Conservation (phyloP, 2,329 filamentous ascomycete genomes). For the Pyrenophora graminea region DNA sequence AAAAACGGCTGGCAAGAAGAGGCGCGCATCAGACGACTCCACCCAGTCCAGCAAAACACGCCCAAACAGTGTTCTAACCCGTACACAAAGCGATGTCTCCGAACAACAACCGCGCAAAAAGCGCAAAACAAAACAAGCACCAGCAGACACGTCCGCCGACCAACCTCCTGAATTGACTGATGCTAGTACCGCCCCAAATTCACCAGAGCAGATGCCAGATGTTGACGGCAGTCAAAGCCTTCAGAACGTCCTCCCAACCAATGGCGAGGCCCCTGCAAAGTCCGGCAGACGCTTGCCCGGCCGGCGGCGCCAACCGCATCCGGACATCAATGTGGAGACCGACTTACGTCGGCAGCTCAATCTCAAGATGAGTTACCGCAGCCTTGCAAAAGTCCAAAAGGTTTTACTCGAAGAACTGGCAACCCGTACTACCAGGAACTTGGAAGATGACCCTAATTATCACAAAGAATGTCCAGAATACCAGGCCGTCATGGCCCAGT, state of each 20-base stretch:
- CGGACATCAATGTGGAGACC: slow-evolving; percentile 52
- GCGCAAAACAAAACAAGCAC: slow-evolving; percentile 37
- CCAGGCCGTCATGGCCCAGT: slow-evolving; percentile 55
- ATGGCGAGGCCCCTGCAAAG: slow-evolving; percentile 45
- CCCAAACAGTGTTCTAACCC: slow-evolving; percentile 41
- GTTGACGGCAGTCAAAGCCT: slow-evolving; percentile 38
- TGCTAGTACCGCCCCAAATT: slow-evolving; percentile 42
- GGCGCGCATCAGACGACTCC: slow-evolving; percentile 41
- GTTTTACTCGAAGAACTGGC: slow-evolving; percentile 68
- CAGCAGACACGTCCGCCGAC: slow-evolving; percentile 33
- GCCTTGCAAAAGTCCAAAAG: slow-evolving; percentile 66
- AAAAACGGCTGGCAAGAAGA: slow-evolving; percentile 35
- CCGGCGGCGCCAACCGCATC: slow-evolving; percentile 53
- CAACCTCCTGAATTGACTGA: slow-evolving; percentile 44
- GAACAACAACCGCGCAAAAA: slow-evolving; percentile 45
- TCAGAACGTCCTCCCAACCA: slow-evolving; percentile 42
- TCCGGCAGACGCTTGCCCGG: slow-evolving; percentile 47
- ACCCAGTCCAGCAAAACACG: slow-evolving; percentile 38
- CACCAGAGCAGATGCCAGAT: slow-evolving; percentile 43
- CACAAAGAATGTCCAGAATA: slow-evolving; percentile 62
- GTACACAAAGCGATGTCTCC: slow-evolving; percentile 43
- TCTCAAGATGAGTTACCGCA: slow-evolving; percentile 67
- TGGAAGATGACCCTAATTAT: slow-evolving; percentile 59
- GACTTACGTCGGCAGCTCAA: slow-evolving; percentile 64
- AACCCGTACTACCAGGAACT: slow-evolving; percentile 61